Evolutionary conservation across 768 basidiomycete genomes (phyloP).

Genomic region (Boletus fagicola): DNA sequence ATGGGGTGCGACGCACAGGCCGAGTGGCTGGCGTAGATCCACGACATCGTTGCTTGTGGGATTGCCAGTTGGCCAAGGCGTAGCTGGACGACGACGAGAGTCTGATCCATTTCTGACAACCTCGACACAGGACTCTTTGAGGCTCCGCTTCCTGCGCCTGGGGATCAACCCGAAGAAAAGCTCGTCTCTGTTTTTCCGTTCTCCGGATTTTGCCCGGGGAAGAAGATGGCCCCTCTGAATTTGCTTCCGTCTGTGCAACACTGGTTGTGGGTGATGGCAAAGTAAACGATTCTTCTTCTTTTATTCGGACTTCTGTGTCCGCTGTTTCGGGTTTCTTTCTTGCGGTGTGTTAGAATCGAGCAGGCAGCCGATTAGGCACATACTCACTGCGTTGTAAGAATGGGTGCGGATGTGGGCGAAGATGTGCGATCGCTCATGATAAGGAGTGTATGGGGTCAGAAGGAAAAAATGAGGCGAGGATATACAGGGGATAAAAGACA

Average conservation of each 20-base stretch:
- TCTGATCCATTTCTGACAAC: constrained; percentile 63
- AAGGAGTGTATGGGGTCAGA: constrained; percentile 30
- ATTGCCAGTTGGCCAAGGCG: constrained; percentile 49
- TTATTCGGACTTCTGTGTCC: constrained; percentile 3
- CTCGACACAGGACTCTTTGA: constrained; percentile 54
- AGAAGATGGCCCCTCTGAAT: background rate
- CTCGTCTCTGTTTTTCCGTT: constrained; percentile 46
- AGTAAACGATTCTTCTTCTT: constrained; percentile 16
- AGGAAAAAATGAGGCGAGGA: background rate
- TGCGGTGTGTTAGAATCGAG: constrained; percentile 7
- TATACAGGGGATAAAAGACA: constrained; percentile 9
- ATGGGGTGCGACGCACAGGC: constrained; percentile 20
- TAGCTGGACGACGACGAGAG: constrained; percentile 44
- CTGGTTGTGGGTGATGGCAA: constrained; percentile 8
- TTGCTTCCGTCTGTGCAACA: background rate
- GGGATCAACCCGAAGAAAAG: constrained; percentile 52
- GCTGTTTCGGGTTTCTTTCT: constrained; percentile 12
- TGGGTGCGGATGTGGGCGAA: background rate
- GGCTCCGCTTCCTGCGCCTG: constrained; percentile 49
- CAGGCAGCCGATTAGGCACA: background rate
- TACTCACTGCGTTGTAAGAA: constrained; percentile 18
- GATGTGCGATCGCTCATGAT: constrained; percentile 29
- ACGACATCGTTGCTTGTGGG: constrained; percentile 49
- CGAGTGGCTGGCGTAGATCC: constrained; percentile 36
- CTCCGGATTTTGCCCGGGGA: constrained; percentile 22